phyloP scores from a whole-genome alignment of 345 rosid genomes.

The Syzygium aromaticum region DNA sequence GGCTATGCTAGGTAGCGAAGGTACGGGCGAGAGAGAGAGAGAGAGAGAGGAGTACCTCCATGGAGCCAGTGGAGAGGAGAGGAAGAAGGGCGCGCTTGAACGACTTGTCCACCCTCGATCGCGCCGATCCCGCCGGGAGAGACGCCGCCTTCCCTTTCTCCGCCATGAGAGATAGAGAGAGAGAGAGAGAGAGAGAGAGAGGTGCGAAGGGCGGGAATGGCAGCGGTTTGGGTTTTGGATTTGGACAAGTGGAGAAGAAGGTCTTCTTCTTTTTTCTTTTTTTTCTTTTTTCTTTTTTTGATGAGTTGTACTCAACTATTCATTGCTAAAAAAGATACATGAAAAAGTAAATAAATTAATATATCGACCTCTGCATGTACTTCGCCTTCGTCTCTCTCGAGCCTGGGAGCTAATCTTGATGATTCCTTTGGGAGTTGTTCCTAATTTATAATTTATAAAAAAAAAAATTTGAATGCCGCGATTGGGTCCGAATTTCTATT shows the following conservation, averaged over 20 bases:
- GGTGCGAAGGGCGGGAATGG: background rate
- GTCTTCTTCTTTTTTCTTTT: background rate
- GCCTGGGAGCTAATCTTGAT: background rate
- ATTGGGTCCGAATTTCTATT: background rate
- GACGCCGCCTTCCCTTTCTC: background rate
- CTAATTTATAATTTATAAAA: background rate
- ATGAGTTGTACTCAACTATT: too few species aligned
- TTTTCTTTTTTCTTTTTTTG: fast-evolving
- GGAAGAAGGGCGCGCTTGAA: conserved; percentile 10
- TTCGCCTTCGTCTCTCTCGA: background rate
- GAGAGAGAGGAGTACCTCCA: background rate
- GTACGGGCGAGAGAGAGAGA: background rate
- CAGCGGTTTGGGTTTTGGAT: background rate
- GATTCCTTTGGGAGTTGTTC: background rate
- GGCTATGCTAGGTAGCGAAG: background rate
- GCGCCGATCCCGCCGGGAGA: background rate
- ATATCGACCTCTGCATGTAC: background rate
- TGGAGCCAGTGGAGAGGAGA: conserved; percentile 9
- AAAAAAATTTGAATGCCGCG: background rate
- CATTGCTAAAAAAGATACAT: too few species aligned
- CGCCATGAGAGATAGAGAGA: background rate
- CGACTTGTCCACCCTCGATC: conserved; percentile 7
- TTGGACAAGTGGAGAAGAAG: background rate
- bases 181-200: background rate
- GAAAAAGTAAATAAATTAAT: too few species aligned